These are phyloP conservation scores for Kodamaea neixiangensis DNA, from an alignment of 805 yeast species.

Conservation along the genomic window DNA sequence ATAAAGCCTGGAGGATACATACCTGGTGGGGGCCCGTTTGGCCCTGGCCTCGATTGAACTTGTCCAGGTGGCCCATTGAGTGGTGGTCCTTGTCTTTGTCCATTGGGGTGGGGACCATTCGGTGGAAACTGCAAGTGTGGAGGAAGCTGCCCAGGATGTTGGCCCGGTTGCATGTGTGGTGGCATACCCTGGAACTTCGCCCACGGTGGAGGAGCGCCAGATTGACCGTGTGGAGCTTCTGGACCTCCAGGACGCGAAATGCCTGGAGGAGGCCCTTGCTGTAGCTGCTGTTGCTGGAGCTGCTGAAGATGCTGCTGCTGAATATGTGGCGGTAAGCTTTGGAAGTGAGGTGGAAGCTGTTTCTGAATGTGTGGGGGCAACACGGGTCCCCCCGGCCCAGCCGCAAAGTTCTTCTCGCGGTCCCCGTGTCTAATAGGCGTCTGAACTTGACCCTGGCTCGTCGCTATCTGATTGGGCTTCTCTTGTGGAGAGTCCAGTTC, in stretches of 20 bases:
- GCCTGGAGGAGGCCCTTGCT: conserved; percentile 1
- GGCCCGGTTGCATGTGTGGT: conserved; percentile 8
- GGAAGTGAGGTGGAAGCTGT: conserved; percentile 6
- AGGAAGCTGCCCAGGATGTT: conserved; percentile 14
- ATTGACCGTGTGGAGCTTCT: not conserved
- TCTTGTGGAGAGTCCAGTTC: conserved; percentile 13
- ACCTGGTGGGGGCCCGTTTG: conserved; percentile 29
- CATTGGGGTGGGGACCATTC: conserved; percentile 9
- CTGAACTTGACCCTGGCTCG: conserved; percentile 10
- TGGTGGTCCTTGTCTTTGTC: conserved; percentile 7
- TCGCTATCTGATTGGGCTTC: conserved; percentile 5
- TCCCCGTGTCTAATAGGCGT: not conserved
- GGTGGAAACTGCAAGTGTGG: conserved; percentile 18
- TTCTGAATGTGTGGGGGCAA: conserved; percentile 8
- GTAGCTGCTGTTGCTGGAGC: conserved; percentile 2
- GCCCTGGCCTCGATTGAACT: conserved; percentile 2
- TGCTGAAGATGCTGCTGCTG: conserved; percentile 9
- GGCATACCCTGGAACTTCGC: conserved; percentile 8
- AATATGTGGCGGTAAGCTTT: conserved; percentile 8
- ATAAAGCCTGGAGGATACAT: conserved; percentile 35
- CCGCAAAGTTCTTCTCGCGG: not conserved
- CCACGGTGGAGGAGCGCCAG: conserved; percentile 10
- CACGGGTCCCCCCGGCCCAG: not conserved
- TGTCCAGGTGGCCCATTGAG: conserved; percentile 8
- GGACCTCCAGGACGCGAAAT: not conserved